Evolutionary conservation across 1,284 basidiomycete species (phyloP), one percentile per base, ranked within the genome.

Genomic region (Caloboletus firmus): DNA sequence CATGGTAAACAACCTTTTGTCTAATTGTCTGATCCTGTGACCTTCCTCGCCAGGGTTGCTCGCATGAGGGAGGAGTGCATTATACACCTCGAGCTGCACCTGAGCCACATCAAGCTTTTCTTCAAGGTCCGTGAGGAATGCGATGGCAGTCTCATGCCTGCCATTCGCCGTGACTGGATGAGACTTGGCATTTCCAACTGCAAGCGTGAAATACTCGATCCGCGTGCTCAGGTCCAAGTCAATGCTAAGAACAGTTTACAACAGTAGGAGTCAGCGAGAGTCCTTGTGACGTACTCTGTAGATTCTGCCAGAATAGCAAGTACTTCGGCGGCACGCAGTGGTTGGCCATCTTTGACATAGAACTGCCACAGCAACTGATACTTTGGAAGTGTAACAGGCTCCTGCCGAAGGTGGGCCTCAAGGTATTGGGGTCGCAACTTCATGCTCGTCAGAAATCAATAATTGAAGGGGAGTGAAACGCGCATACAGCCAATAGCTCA

Each of bases 31-130:
- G 61, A 90, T 79, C 57, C 80, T 77, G 36, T 80, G 76, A 13
- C 77, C 79, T 49, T 82, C 78, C 59, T 81, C 80, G 3, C 76
- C 77, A 12, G 78, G 76, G 56, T 89, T 81, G 57, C 79, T 71
- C 26, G 89, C 76, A 62, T 83, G 81, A 15, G 81, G 81, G 17
- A 83, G 69, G 39, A 92, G 79, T 1, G 77, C 74, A 57, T 85
- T 80, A 69, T 87, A 89, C 43, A 95, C 82, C 72, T 98, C 95
- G 37, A 96, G 78, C 68, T 99, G 97, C 10, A 99, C 94, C 73
- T 96, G 91, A 4, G 95, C 93, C 13, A 99, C 97, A 54, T 99
- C 97, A 10, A 99, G 81, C 69, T 95, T 94, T 73, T 99, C 97
- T 74, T 98, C 95, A 17, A 98, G 77, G 59, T 94, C 90, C 0